Base-by-base conservation (phyloP, 805 yeast genomes). In the Cyberlindnera amylophila region DNA sequence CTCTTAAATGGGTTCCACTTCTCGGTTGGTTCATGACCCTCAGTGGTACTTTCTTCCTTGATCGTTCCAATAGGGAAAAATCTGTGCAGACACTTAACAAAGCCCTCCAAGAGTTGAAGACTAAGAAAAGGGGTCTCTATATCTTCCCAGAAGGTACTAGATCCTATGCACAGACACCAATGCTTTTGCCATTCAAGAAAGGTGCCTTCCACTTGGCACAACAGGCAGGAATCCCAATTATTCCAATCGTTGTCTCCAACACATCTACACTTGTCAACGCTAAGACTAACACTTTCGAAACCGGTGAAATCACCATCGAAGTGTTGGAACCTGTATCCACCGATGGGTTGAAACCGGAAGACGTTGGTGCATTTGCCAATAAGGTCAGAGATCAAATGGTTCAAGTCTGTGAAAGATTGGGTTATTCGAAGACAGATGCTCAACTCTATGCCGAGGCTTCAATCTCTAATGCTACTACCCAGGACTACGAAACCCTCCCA, bases 101-200 rank as follows among this genome's bases (percentile, higher is more conserved):
- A 12, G 96, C 97, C 4, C 72, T 87, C 40, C 62, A 65, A 10
- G 70, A 70, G 19, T 71, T 93, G 62, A 81, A 80, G 58, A 57
- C 62, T 4, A 70, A 80, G 37, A 78, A 80, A 57, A 81, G 90
- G 54, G 86, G 84, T 13, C 72, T 93, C 18, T 93, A 82, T 74
- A 79, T 93, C 67, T 93, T 90, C 72, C 96, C 98, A 19, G 99
- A 93, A 65, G 99, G 99, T 21, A 93, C 99, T 2, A 78, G 99
- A 64, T 88, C 97, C 0, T 85, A 82, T 50, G 66, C 84, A 10
- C 65, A 76, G 18, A 72, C 72, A 28, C 82, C 95, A 38, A 79
- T 72, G 4, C 66, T 93, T 61, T 72, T 88, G 38, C 95, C 96
- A 1, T 88, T 93, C 69, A 93, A 93, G 65, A 93, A 93, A 62